These are phyloP conservation scores for Phoma herbarum DNA, from an alignment of 2,329 filamentous ascomycete species.

Conservation along the genomic window DNA sequence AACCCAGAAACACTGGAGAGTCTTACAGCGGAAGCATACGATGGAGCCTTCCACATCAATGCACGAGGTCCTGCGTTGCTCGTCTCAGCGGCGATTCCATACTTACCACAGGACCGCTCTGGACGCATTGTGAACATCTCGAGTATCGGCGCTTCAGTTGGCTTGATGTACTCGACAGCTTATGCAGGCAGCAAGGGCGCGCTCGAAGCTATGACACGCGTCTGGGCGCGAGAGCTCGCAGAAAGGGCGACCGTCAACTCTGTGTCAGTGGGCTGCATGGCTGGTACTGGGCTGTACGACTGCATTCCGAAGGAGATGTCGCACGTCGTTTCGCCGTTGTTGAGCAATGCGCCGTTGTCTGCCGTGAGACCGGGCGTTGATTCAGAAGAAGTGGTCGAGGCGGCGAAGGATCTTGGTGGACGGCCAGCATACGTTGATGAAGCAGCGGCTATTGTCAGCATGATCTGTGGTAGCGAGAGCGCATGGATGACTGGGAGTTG, in stretches of 20 bases:
- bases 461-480: not conserved
- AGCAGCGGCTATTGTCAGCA: not conserved
- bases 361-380: not conserved
- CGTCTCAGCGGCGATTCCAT: not conserved
- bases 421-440: slow-evolving; percentile 1
- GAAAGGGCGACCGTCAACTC: not conserved
- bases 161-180: not conserved
- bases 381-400: not conserved
- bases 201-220: slow-evolving; percentile 3
- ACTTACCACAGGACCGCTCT: not conserved
- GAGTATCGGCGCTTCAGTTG: not conserved
- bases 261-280: not conserved
- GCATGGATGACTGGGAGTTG: not conserved
- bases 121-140: not conserved
- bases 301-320: not conserved
- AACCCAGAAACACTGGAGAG: not conserved
- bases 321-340: not conserved
- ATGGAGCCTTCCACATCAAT: not conserved
- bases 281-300: not conserved
- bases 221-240: not conserved
- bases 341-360: not conserved
- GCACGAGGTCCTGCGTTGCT: not conserved
- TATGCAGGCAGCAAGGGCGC: slow-evolving; percentile 5
- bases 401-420: not conserved
- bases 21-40: not conserved